Percentiles rank a stretch among this genome's conserved stretches.
Evolutionary conservation across 2,329 filamentous ascomycete genomes (phyloP).

Genomic region (Sporothrix mexicana): DNA sequence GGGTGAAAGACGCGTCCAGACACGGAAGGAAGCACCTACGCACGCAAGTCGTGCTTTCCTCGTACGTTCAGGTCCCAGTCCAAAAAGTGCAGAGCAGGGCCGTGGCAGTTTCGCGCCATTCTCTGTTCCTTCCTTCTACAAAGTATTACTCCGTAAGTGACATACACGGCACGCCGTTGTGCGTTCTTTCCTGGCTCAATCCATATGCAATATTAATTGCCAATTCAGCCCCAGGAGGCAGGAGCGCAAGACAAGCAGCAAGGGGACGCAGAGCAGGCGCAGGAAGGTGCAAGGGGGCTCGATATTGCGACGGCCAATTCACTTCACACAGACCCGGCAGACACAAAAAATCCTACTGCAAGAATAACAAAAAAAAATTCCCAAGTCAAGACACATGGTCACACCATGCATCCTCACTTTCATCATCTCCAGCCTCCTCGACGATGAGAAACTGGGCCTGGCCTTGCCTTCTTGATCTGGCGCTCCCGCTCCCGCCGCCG

Average conservation of each 20-base stretch:
- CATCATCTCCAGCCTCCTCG: background rate
- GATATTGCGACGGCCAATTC: background rate
- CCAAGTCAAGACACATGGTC: background rate
- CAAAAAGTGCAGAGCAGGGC: background rate
- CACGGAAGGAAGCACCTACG: slow-evolving; percentile 19
- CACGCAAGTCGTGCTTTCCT: slow-evolving; percentile 19
- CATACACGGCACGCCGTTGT: background rate
- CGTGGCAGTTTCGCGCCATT: slow-evolving; percentile 27
- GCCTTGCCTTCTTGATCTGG: slow-evolving; percentile 24
- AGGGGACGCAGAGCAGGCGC: background rate
- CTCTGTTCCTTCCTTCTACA: slow-evolving; percentile 1
- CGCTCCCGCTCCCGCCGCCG: slow-evolving; percentile 35
- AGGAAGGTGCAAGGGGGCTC: slow-evolving; percentile 13
- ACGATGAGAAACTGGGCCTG: slow-evolving; percentile 7
- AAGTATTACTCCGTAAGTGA: too few relatives aligned
- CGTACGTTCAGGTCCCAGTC: background rate
- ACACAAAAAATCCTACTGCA: background rate
- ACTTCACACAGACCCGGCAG: background rate
- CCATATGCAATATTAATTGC: slow-evolving; percentile 18
- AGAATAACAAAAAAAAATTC: background rate
- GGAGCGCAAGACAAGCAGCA: slow-evolving; percentile 20
- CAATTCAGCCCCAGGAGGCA: slow-evolving; percentile 28
- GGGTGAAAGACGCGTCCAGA: slow-evolving; percentile 5
- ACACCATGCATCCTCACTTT: background rate
- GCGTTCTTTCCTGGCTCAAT: background rate